phyloP scores from a whole-genome alignment of 257 asterid species.

The Buddleja alternifolia region DNA sequence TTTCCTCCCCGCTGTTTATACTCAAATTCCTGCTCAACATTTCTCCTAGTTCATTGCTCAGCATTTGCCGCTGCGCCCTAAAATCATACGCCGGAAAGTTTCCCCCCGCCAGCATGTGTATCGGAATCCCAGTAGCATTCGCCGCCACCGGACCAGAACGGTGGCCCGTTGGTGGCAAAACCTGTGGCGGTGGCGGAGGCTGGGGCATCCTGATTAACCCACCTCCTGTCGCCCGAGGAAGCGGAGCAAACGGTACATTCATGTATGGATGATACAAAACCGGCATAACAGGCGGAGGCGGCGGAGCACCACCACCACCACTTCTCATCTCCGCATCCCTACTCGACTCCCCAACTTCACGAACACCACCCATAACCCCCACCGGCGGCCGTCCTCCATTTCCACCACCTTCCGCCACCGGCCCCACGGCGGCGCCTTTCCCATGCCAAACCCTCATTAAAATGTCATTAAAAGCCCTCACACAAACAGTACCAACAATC shows the following conservation, averaged over 20 bases:
- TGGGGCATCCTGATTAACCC: not conserved
- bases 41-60: conserved; percentile 28
- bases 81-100: conserved; percentile 23
- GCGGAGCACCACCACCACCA: not conserved
- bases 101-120: conserved; percentile 23
- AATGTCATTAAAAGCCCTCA: conserved; percentile 56
- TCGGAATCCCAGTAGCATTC: conserved; percentile 23
- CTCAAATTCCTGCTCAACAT: conserved; percentile 8
- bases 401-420: not conserved
- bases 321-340: conserved; percentile 14
- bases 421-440: not conserved
- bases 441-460: not conserved
- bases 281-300: conserved; percentile 4
- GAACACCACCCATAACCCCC: not conserved
- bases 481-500: conserved; percentile 40
- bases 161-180: not conserved
- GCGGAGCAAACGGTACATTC: conserved; percentile 10
- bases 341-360: conserved; percentile 33
- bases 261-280: conserved; percentile 20
- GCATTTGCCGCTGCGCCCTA: conserved; percentile 13
- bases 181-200: not conserved
- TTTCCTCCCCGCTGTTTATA: not conserved
- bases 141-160: conserved; percentile 1
- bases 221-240: not conserved
- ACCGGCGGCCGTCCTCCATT: not conserved